Conservation (phyloP, 2,329 filamentous ascomycete species). For the Fusarium cicatricum region DNA sequence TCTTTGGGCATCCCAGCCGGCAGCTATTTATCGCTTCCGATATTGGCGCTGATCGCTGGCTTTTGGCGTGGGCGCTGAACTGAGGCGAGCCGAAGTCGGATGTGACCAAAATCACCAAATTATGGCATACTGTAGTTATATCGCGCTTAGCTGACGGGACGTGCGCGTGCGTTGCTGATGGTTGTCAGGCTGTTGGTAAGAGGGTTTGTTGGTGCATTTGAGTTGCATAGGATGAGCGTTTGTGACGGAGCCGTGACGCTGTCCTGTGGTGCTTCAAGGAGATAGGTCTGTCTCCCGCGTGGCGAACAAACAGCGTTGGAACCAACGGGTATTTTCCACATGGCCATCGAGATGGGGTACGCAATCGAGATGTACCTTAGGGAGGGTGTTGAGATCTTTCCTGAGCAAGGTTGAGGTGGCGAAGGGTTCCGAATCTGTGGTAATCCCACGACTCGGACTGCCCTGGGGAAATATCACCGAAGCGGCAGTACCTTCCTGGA, state of each 20-base stretch:
- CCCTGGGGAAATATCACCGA: not conserved
- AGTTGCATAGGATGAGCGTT: constrained; percentile 2
- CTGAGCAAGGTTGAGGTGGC: not conserved
- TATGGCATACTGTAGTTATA: not conserved
- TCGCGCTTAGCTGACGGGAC: not conserved
- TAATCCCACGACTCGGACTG: not conserved
- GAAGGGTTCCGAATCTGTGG: not conserved
- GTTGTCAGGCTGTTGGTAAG: not conserved
- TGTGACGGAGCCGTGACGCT: constrained; percentile 2
- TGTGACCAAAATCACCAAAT: constrained; percentile 2
- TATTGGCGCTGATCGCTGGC: constrained; percentile 33
- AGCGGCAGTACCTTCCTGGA: not conserved
- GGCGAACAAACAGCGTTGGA: not conserved
- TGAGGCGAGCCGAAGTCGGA: constrained; percentile 26
- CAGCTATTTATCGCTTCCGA: constrained; percentile 35
- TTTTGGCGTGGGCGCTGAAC: constrained; percentile 29
- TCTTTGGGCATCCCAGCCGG: constrained; percentile 29
- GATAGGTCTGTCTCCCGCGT: constrained; percentile 5
- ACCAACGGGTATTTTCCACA: constrained; percentile 5
- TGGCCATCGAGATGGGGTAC: constrained; percentile 8
- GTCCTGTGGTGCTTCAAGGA: not conserved
- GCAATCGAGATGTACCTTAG: constrained; percentile 3
- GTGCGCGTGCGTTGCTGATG: not conserved
- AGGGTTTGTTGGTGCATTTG: not conserved
- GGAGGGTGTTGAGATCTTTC: constrained; percentile 3